Evolutionary conservation across 1,284 basidiomycete genomes (phyloP).

Genomic region (Malassezia obtusa): DNA sequence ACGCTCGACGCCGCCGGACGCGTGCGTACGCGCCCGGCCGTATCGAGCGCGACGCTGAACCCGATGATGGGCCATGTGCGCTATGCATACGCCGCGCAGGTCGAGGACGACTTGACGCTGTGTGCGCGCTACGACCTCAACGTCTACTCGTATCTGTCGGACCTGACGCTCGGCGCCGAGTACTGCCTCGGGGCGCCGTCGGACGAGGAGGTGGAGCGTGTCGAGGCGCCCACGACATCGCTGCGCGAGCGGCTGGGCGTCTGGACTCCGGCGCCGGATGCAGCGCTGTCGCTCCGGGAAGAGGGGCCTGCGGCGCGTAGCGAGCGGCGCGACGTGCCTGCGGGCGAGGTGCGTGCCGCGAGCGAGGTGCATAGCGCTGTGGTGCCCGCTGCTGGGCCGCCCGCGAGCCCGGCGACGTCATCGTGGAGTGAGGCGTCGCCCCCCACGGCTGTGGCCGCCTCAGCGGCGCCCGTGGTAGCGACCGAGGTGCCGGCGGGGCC

Average conservation of each 20-base stretch:
- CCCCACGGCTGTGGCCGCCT: not conserved
- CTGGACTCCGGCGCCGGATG: not conserved
- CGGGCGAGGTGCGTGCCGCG: too few relatives aligned
- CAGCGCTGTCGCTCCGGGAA: conserved; percentile 15
- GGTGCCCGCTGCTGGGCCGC: not conserved
- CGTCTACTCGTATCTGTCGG: conserved; percentile 89
- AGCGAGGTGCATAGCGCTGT: too few relatives aligned
- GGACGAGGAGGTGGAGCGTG: not conserved
- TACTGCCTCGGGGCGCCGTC: conserved; percentile 27
- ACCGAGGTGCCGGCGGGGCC: not conserved
- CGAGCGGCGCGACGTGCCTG: too few relatives aligned
- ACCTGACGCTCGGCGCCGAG: conserved; percentile 66
- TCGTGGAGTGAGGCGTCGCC: not conserved
- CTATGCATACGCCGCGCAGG: conserved; percentile 77
- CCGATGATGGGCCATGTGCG: conserved; percentile 92
- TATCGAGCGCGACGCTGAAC: conserved; percentile 85
- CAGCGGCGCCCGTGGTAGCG: not conserved
- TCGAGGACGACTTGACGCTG: conserved; percentile 74
- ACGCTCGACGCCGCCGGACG: not conserved
- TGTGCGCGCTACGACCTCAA: conserved; percentile 93
- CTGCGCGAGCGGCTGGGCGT: conserved; percentile 7
- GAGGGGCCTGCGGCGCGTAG: not conserved
- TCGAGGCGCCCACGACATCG: not conserved
- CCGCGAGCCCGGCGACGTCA: conserved; percentile 3
- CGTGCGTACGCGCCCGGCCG: conserved; percentile 57